A percentile compares a stretch with the other conserved stretches of the same genome.
Conservation (phyloP, 2,329 filamentous ascomycete genomes). For the Colletotrichum sp. region DNA sequence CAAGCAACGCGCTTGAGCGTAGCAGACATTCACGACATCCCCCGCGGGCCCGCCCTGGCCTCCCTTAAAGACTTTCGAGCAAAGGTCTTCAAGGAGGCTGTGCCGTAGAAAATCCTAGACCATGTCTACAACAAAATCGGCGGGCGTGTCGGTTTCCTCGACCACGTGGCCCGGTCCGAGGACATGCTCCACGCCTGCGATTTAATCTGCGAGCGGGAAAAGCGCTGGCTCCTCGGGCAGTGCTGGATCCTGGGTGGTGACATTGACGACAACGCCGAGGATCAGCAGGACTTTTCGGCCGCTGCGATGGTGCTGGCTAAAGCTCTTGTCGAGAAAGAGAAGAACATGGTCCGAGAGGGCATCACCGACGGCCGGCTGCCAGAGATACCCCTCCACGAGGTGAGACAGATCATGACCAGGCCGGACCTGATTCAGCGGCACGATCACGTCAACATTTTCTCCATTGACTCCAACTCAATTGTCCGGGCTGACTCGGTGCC, state of each 20-base stretch:
- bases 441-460: constrained; percentile 94
- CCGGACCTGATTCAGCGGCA: constrained; percentile 93
- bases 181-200: constrained; percentile 84
- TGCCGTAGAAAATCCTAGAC: constrained; percentile 63
- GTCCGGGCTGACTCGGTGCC: constrained; percentile 94
- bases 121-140: constrained; percentile 87
- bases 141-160: constrained; percentile 85
- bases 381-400: constrained; percentile 70
- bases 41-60: constrained; percentile 75
- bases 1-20: constrained; percentile 95
- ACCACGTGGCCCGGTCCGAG: constrained; percentile 82
- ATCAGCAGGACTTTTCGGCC: constrained; percentile 89
- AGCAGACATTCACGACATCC: constrained; percentile 81
- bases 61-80: constrained; percentile 80
- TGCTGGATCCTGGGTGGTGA: constrained; percentile 75
- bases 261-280: constrained; percentile 97
- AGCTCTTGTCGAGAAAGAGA: constrained; percentile 82
- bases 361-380: constrained; percentile 4
- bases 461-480: constrained; percentile 86
- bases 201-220: constrained; percentile 71
- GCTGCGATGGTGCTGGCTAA: constrained; percentile 95
- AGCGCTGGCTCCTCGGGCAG: constrained; percentile 77
- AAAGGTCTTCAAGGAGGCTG: constrained; percentile 74
- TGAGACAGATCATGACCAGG: constrained; percentile 92
- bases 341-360: constrained; percentile 46